phyloP scores from a whole-genome alignment of 805 yeast genomes.

The Wickerhamiella kurtzmanii region DNA sequence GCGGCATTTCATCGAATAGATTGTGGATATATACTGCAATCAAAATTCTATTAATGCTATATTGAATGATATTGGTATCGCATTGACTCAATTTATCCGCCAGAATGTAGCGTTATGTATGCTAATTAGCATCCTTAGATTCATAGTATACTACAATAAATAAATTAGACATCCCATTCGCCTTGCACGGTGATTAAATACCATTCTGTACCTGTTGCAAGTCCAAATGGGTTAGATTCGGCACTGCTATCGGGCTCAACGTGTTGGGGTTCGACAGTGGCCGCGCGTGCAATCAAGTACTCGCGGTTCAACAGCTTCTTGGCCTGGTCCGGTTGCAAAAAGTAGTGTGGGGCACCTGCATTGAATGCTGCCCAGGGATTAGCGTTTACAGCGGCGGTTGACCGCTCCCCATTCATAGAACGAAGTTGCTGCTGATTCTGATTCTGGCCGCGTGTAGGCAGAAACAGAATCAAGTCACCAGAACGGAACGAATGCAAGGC shows the following conservation, averaged over 20 bases:
- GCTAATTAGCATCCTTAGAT: not conserved
- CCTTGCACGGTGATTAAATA: constrained; percentile 14
- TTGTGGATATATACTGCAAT: too few species aligned
- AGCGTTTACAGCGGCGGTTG: constrained; percentile 57
- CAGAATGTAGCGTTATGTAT: not conserved
- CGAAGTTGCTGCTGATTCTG: not conserved
- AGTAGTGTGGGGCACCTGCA: constrained; percentile 73
- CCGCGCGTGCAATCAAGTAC: constrained; percentile 70
- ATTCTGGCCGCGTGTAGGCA: constrained; percentile 44
- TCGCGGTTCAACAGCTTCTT: constrained; percentile 37
- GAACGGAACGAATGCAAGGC: constrained; percentile 52
- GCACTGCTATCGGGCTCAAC: constrained; percentile 23
- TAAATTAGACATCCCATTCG: constrained; percentile 11
- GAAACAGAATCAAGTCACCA: constrained; percentile 70
- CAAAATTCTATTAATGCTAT: too few species aligned
- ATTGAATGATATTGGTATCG: too few species aligned
- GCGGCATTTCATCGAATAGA: too few species aligned
- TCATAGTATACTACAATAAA: not conserved
- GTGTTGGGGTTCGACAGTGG: constrained; percentile 38
- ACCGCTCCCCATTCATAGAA: not conserved
- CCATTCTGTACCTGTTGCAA: constrained; percentile 40
- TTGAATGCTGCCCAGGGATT: constrained; percentile 92
- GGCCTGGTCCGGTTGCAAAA: constrained; percentile 40
- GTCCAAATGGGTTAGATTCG: constrained; percentile 49
- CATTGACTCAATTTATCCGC: not conserved